Base-by-base conservation (phyloP, 768 basidiomycete genomes). In the Rhizopogon vinicolor region DNA sequence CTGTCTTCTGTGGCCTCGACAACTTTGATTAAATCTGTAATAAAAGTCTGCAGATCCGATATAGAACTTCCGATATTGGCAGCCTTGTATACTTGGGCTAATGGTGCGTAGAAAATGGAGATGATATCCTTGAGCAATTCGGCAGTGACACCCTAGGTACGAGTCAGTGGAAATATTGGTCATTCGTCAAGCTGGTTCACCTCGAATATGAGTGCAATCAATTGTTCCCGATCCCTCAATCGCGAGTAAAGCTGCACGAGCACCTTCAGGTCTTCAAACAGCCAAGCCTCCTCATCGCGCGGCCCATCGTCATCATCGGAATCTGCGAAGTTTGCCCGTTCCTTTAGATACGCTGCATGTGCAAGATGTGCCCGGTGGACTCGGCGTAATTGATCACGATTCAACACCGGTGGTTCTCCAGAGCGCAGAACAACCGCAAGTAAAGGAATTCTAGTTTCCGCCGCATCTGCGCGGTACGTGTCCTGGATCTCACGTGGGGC, bases 81-180 rank as follows among this genome's bases (percentile, higher is more conserved):
- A 9, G 97, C 97, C 63, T 91, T 86, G 74, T 98, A 99, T 1
- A 98, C 97, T 65, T 96, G 92, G 2, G 97, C 97, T 25, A 99
- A 75, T 2, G 97, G 97, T 1, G 94, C 75, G 70, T 99, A 99
- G 72, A 99, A 99, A 56, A 99, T 98, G 18, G 97, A 98, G 63
- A 99, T 93, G 57, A 99, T 98, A 68, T 99, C 97, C 71, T 95
- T 98, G 64, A 99, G 75, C 25, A 99, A 77, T 35, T 98, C 97
- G 2, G 96, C 86, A 0, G 97, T 98, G 44, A 87, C 87, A 19
- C 97, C 95, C 95, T 98, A 37, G 7, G 19, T 4, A 35, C 50
- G 42, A 41, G 54, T 41, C 37, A 56, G 39, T 44, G n/a, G 5
- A 22, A 22, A 42, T 14, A 22, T 10, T 16, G 10, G 25, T 29